Base-by-base conservation (phyloP, 129 eudicot species). In the Artemisia annua region DNA sequence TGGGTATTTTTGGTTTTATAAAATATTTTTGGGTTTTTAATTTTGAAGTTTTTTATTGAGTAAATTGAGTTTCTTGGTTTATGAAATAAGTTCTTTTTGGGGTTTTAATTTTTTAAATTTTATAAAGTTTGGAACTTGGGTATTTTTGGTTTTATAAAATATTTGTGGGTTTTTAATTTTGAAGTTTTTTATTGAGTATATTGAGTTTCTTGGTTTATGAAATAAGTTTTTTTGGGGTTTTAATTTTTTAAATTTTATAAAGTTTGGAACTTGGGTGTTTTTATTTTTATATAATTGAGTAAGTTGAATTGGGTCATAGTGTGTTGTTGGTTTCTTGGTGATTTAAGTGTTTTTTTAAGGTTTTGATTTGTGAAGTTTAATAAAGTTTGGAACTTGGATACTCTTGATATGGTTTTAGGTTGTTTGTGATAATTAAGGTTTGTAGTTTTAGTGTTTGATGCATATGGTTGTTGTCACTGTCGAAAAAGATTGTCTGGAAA, bases 401-500 rank as follows among this genome's bases (percentile, higher is more conserved):
- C 77, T 85, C 84, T 72, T 79, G 78, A 48, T 65, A 70, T 59
- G 72, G 69, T 66, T 71, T 63, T 52, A 35, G 72, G 58, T 66
- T 39, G 43, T 66, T 26, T 28, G 44, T 51, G 43, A 54, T 71
- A 20, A 51, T n/a, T 43, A 67, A 70, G 6, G 12, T 59, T 70
- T 49, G 3, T 63, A 71, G 43, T 55, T 16, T 60, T 76, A 51
- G 26, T 72, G 79, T 80, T 91, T 83, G 96, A 84, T 91, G 92
- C 71, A 85, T 85, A 83, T 81, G 70, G 78, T 68, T 73, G 75
- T 78, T 53, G 48, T 66, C 15, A 55, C 66, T 70, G 59, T 58
- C 48, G 77, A 75, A 28, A 78, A 79, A 61, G 75, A 78, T 80
- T 46, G 87, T 89, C 87, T 85, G 86, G 95, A 85, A 78, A 77